phyloP scores from a whole-genome alignment of 352 stramenopile genomes.

The Pythium phragmitis region DNA sequence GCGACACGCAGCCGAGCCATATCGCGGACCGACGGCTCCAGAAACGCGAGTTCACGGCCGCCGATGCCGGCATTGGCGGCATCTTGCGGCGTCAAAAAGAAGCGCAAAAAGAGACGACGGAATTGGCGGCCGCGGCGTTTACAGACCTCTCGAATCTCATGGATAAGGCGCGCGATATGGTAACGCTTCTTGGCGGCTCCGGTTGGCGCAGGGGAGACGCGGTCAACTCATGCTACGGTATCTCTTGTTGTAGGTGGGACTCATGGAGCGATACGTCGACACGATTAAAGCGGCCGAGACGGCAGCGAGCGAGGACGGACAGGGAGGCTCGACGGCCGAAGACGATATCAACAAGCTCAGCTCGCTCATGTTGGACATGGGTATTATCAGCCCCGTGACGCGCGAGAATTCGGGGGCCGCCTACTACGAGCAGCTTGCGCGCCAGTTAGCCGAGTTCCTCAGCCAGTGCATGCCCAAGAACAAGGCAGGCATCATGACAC shows the following conservation, averaged over 20 bases:
- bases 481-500: slow-evolving; percentile 94
- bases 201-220: too few species aligned
- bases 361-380: slow-evolving; percentile 91
- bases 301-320: slow-evolving; percentile 16
- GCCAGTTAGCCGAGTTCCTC: slow-evolving; percentile 90
- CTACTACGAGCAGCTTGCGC: slow-evolving; percentile 90
- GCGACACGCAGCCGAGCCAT: slow-evolving; percentile 73
- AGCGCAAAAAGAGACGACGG: slow-evolving; percentile 75
- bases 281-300: slow-evolving; percentile 59
- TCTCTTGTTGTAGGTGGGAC: slow-evolving; percentile 24
- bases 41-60: slow-evolving; percentile 75
- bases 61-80: slow-evolving; percentile 76
- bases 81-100: slow-evolving; percentile 82
- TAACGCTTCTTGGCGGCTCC: slow-evolving; percentile 19
- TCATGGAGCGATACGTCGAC: slow-evolving; percentile 91
- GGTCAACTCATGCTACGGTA: background rate
- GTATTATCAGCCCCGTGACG: slow-evolving; percentile 91
- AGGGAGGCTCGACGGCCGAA: slow-evolving; percentile 23
- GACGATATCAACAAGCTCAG: slow-evolving; percentile 80
- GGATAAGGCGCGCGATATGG: slow-evolving; percentile 89
- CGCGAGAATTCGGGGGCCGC: slow-evolving; percentile 85
- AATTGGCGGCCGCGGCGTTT: slow-evolving; percentile 82
- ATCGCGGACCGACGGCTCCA: slow-evolving; percentile 70
- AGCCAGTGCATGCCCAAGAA: slow-evolving; percentile 78
- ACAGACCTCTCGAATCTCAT: slow-evolving; percentile 90